Base-by-base conservation (phyloP, 1,139 yeast genomes). In the Debaryomyces robertsiae region DNA sequence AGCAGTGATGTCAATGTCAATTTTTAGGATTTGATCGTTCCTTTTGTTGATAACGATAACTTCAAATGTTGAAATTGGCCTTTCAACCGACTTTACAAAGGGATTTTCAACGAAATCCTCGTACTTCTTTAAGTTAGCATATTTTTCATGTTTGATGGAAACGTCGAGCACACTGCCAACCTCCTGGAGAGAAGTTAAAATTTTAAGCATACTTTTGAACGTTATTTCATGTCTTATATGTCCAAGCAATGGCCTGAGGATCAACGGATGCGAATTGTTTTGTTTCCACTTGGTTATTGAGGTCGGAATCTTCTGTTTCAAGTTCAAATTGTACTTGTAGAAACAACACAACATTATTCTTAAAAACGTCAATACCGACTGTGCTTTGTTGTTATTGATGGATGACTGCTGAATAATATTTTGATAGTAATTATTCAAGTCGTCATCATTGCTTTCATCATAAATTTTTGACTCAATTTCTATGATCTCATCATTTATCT, bases 161-260 rank as follows among this genome's bases (percentile, higher is more conserved):
- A 49, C 54, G 27, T 48, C 55, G 27, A 58, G 38, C n/a, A 53
- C 44, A 9, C 59, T 46, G 18, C 54, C 45, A 36, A 57, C 53
- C 38, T 53, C 47, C 4, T 48, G 44, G 3, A 57, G 43, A 23
- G 71, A 61, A 6, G 69, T 63, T 16, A 82, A 52, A 3, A 81
- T 64, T 28, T 66, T 63, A 10, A 62, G 49, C 45, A 81, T 63
- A 28, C 74, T 65, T 29, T 62, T 58, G 28, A 82, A 57, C 34
- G 76, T 67, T 38, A 73, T 62, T 48, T 81, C 81, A 53, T 86
- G 94, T 42, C 81, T 77, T 42, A 82, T 73, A 49, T 81, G 84
- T 2, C 90, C 89, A 23, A 86, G 68, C 29, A 86, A 60, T 1
- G 95, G 93, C 36, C 87, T 64, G 37, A 84, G 63, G 18, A 84